Evolutionary conservation across 345 rosid genomes (phyloP).

Genomic region (Brassica nigra): DNA sequence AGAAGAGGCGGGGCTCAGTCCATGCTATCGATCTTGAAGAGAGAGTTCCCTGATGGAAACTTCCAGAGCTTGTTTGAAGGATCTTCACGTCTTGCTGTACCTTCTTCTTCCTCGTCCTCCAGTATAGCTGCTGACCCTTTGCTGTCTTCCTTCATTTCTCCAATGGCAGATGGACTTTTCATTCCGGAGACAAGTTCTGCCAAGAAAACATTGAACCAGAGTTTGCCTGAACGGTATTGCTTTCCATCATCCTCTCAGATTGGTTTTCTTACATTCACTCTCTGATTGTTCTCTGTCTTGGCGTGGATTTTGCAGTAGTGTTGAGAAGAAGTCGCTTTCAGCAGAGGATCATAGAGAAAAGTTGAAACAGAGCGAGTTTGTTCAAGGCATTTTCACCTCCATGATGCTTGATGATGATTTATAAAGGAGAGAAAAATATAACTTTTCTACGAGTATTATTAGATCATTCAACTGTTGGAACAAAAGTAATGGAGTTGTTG

Average conservation of each 20-base stretch:
- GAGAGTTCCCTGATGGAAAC: conserved; percentile 86
- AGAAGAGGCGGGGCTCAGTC: conserved; percentile 82
- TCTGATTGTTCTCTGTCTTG: not conserved
- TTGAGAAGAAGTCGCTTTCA: conserved; percentile 57
- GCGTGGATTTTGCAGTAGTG: conserved; percentile 47
- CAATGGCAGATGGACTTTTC: conserved; percentile 60
- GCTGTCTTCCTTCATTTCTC: conserved; percentile 85
- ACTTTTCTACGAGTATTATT: conserved; percentile 23
- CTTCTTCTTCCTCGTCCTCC: conserved; percentile 51
- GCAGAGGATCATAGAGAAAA: conserved; percentile 78
- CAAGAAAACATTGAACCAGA: conserved; percentile 53
- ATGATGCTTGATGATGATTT: conserved; percentile 56
- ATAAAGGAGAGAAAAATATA: conserved; percentile 36
- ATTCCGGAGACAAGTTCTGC: conserved; percentile 39
- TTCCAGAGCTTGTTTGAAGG: conserved; percentile 75
- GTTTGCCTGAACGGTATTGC: conserved; percentile 56
- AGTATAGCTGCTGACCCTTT: conserved; percentile 83
- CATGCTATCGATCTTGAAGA: conserved; percentile 72
- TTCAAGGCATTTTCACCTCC: conserved; percentile 68
- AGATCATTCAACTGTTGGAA: conserved; percentile 19
- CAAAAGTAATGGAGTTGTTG: conserved; percentile 4
- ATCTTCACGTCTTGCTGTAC: conserved; percentile 58
- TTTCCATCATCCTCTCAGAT: not conserved
- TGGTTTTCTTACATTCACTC: conserved; percentile 6
- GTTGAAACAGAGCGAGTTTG: conserved; percentile 66